A percentile compares a stretch with the other conserved stretches of the same genome.
phyloP scores from a whole-genome alignment of 1,284 basidiomycete species.

The Sphaerobolus stellatus region DNA sequence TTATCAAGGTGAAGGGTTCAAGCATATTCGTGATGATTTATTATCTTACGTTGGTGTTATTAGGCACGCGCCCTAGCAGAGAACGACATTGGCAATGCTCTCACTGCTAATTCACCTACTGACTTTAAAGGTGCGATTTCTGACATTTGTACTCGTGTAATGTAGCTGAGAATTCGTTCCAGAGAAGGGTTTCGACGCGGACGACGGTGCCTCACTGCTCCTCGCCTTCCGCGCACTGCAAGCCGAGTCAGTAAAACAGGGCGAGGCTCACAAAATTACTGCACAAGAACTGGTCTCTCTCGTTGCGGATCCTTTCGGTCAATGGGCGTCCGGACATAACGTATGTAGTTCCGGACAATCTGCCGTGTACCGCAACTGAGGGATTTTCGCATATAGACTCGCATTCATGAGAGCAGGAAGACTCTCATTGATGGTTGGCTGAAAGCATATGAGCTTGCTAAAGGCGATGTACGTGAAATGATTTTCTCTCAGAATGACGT shows the following conservation, averaged over 20 bases:
- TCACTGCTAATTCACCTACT: slow-evolving; percentile 52
- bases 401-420: slow-evolving; percentile 53
- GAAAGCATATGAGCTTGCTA: slow-evolving; percentile 63
- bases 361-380: not conserved
- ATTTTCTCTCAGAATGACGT: not conserved
- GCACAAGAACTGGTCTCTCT: slow-evolving; percentile 66
- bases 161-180: slow-evolving; percentile 9
- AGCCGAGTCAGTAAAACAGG: slow-evolving; percentile 64
- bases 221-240: slow-evolving; percentile 78
- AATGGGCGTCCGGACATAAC: slow-evolving; percentile 70
- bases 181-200: slow-evolving; percentile 68
- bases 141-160: slow-evolving; percentile 4
- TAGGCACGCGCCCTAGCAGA: slow-evolving; percentile 69
- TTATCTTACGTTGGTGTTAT: slow-evolving; percentile 4
- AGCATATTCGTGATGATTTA: slow-evolving; percentile 13
- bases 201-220: slow-evolving; percentile 77
- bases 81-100: slow-evolving; percentile 54
- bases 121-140: slow-evolving; percentile 48
- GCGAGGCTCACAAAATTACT: slow-evolving; percentile 61
- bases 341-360: slow-evolving; percentile 37
- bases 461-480: slow-evolving; percentile 48
- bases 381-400: slow-evolving; percentile 42
- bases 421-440: slow-evolving; percentile 71
- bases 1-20: slow-evolving; percentile 66
- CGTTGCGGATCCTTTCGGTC: slow-evolving; percentile 71